Evolutionary conservation across 495 filamentous ascomycete species (phyloP).

Genomic region (Hypoxylon perforatum): DNA sequence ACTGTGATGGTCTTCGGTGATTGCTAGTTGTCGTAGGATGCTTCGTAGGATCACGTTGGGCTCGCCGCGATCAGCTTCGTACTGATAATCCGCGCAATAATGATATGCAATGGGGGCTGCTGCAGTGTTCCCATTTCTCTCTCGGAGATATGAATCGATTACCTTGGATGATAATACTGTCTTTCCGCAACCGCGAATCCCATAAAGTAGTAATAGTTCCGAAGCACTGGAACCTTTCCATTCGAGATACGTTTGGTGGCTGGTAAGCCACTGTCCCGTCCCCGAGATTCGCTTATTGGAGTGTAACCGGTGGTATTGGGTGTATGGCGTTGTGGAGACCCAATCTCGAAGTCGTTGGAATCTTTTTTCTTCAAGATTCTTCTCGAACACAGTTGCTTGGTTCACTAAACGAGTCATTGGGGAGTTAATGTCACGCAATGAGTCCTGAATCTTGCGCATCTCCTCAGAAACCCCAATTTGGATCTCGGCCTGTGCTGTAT

Average conservation of each 20-base stretch:
- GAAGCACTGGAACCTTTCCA: not conserved
- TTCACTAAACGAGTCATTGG: not conserved
- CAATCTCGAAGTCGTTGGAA: not conserved
- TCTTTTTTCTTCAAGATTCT: not conserved
- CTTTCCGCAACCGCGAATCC: not conserved
- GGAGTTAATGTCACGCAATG: not conserved
- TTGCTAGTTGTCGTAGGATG: not conserved
- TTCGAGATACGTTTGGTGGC: not conserved
- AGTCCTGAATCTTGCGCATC: not conserved
- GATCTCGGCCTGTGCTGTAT: not conserved
- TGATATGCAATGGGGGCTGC: not conserved
- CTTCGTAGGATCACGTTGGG: not conserved
- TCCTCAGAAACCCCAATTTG: not conserved
- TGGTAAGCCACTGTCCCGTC: not conserved
- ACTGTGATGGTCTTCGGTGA: not conserved
- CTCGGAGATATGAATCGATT: not conserved
- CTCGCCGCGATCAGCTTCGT: not conserved
- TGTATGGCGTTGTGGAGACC: not conserved
- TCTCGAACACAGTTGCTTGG: not conserved
- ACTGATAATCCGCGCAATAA: not conserved
- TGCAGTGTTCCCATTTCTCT: not conserved
- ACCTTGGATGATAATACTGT: not conserved
- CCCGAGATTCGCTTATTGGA: not conserved
- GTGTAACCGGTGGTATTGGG: not conserved
- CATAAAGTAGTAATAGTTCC: not conserved